phyloP scores from a whole-genome alignment of 805 yeast species.

The Saturnispora halmiae region DNA sequence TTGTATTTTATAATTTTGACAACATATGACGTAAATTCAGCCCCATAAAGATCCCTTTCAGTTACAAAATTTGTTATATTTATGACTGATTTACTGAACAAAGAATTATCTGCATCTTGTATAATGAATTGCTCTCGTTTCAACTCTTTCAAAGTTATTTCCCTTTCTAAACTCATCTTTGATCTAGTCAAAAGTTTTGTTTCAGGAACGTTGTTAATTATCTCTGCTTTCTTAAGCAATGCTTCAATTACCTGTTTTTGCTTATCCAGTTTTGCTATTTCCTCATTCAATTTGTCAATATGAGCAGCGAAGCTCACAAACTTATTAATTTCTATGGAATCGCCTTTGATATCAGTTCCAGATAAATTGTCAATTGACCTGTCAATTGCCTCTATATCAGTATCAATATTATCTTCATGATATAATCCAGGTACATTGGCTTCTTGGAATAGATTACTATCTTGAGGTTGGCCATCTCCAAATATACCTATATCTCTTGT shows the following conservation, averaged over 20 bases:
- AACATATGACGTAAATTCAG: constrained; percentile 59
- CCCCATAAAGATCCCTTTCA: constrained; percentile 43
- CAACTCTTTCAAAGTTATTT: constrained; percentile 62
- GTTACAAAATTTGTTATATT: constrained; percentile 45
- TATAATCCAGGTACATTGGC: constrained; percentile 1
- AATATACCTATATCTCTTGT: constrained; percentile 17
- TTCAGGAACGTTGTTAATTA: constrained; percentile 69
- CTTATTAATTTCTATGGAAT: background rate
- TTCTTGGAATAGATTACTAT: background rate
- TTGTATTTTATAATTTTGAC: constrained; percentile 59
- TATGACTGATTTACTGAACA: constrained; percentile 57
- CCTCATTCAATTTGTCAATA: constrained; percentile 47
- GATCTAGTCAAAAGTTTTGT: constrained; percentile 62
- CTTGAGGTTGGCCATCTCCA: constrained; percentile 4
- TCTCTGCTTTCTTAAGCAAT: constrained; percentile 68
- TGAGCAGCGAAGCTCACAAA: constrained; percentile 47
- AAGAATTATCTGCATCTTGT: constrained; percentile 71
- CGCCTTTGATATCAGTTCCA: background rate
- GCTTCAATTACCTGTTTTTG: constrained; percentile 62
- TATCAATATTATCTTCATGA: background rate
- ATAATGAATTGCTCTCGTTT: constrained; percentile 74
- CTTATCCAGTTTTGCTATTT: constrained; percentile 47
- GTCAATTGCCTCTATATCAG: constrained; percentile 13
- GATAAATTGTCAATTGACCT: background rate
- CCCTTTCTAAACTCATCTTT: constrained; percentile 54